phyloP scores from a whole-genome alignment of 306 rosid species.

The Dalbergia oliveri region DNA sequence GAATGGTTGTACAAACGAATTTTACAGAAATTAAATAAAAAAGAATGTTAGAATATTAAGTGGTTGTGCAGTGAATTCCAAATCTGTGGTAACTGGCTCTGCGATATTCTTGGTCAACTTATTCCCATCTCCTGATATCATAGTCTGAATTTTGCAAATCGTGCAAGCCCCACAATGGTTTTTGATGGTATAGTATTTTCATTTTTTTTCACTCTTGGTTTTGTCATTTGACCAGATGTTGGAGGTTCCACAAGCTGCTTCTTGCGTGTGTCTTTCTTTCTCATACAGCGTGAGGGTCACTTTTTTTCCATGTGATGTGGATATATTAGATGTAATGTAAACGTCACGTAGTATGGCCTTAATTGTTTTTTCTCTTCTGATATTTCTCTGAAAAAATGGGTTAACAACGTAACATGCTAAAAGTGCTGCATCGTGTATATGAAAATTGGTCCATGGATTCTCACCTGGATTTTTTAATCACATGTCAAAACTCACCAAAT shows the following conservation, averaged over 20 bases:
- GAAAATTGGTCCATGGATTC: not conserved
- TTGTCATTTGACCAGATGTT: not conserved
- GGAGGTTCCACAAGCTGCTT: not conserved
- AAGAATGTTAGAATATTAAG: not conserved
- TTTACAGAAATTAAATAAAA: too few relatives aligned
- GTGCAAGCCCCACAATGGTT: not conserved
- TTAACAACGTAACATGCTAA: not conserved
- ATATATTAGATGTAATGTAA: not conserved
- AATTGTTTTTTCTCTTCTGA: not conserved
- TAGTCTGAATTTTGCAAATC: not conserved
- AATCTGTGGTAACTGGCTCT: too few relatives aligned
- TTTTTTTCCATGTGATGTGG: not conserved
- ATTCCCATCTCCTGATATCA: not conserved
- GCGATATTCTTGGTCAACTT: not conserved
- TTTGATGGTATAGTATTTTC: too few relatives aligned
- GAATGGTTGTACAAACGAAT: too few relatives aligned
- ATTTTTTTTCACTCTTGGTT: not conserved
- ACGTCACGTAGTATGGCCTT: not conserved
- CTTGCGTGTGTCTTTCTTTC: not conserved
- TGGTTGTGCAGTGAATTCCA: not conserved
- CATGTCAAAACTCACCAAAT: not conserved
- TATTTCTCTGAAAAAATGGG: conserved; percentile 30
- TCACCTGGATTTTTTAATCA: too few relatives aligned
- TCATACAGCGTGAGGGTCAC: not conserved
- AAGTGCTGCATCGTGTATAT: not conserved